Conservation (phyloP, 2,329 filamentous ascomycete species). For the Penicillium sp. region DNA sequence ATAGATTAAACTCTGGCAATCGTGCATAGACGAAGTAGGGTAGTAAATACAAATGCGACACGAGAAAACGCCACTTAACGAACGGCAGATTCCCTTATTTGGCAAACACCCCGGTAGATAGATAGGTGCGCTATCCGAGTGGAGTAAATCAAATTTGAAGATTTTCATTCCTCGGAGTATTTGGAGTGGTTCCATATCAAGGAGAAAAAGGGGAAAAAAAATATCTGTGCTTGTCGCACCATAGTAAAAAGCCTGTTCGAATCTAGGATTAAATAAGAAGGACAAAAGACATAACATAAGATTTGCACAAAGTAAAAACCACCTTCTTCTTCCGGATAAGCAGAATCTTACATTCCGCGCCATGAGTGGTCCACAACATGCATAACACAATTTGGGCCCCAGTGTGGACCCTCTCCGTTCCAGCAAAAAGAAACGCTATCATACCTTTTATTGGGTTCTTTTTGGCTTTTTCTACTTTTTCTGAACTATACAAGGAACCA, state of each 20-base stretch:
- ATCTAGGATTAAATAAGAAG: neutral
- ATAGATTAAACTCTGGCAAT: neutral
- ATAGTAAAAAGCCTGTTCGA: too few species aligned
- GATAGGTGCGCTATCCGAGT: neutral
- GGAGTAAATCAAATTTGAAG: neutral
- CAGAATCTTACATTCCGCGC: slow-evolving; percentile 2
- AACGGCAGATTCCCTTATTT: slow-evolving; percentile 5
- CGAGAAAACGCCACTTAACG: slow-evolving; percentile 13
- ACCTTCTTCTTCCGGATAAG: slow-evolving; percentile 25
- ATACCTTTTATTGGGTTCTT: neutral
- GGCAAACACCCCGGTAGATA: slow-evolving; percentile 1
- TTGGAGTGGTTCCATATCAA: neutral
- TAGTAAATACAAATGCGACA: slow-evolving; percentile 8
- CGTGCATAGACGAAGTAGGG: neutral
- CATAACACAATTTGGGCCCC: slow-evolving; percentile 17
- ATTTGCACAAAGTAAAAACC: slow-evolving; percentile 7
- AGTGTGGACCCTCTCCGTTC: slow-evolving; percentile 1
- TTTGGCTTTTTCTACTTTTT: neutral
- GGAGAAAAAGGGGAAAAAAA: too few species aligned
- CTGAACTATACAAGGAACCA: neutral
- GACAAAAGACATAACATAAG: neutral
- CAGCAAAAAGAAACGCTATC: neutral
- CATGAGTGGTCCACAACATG: slow-evolving; percentile 15
- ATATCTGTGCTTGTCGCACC: too few species aligned
- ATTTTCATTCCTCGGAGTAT: neutral